phyloP scores from a whole-genome alignment of 371 early-diverging fungal genomes.

The Syncephalis fuscata region DNA sequence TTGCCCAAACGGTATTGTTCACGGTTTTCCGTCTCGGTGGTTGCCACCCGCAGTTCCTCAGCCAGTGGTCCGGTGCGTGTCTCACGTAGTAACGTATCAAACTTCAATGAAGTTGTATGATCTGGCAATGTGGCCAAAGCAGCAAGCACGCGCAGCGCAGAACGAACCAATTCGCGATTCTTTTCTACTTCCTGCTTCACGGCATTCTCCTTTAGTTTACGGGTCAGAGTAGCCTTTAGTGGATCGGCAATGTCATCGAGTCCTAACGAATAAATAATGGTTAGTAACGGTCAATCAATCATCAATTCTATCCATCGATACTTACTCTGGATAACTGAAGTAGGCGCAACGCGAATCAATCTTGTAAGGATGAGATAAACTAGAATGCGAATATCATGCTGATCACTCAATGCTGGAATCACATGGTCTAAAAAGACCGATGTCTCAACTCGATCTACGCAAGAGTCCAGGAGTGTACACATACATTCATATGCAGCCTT shows the following conservation, averaged over 20 bases:
- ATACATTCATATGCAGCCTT: constrained; percentile 82
- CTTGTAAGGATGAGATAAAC: constrained; percentile 59
- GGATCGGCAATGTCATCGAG: constrained; percentile 59
- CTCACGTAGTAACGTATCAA: constrained; percentile 18
- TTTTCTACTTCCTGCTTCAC: constrained; percentile 87
- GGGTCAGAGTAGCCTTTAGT: constrained; percentile 39
- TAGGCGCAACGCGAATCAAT: constrained; percentile 45
- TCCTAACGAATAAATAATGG: too few relatives aligned
- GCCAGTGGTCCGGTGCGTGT: constrained; percentile 17
- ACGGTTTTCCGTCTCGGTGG: background rate
- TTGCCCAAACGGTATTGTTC: too few relatives aligned
- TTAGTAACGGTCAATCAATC: too few relatives aligned
- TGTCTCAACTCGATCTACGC: constrained; percentile 51
- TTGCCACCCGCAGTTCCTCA: constrained; percentile 3
- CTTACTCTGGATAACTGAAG: constrained; percentile 40
- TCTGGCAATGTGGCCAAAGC: constrained; percentile 28
- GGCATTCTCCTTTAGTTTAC: constrained; percentile 61
- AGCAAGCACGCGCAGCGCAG: constrained; percentile 37
- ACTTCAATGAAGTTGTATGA: constrained; percentile 13
- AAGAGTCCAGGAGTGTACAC: constrained; percentile 67
- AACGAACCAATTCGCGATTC: constrained; percentile 59
- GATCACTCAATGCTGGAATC: constrained; percentile 59
- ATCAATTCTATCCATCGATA: too few relatives aligned
- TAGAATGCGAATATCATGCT: constrained; percentile 72
- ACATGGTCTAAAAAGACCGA: constrained; percentile 50